Evolutionary conservation across 257 asterid genomes (phyloP).

Genomic region (Solanum chmielewskii): DNA sequence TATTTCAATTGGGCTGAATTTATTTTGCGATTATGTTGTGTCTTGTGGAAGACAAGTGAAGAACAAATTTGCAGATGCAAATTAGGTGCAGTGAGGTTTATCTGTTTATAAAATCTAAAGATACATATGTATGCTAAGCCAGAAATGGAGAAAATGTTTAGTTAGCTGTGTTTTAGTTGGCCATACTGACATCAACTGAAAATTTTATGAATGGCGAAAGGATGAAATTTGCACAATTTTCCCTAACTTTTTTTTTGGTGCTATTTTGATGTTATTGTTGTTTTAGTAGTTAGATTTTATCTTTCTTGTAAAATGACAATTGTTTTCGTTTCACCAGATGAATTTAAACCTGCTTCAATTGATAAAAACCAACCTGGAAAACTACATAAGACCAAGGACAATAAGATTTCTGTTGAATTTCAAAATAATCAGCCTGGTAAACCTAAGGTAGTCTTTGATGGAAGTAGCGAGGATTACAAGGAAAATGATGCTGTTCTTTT

Average conservation of each 20-base stretch:
- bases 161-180: neutral
- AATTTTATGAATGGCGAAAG: neutral
- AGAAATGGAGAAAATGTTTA: neutral
- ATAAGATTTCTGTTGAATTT: slow-evolving; percentile 77
- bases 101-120: neutral
- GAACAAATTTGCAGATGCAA: neutral
- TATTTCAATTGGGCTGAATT: neutral
- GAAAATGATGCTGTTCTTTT: slow-evolving; percentile 87
- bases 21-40: neutral
- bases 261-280: neutral
- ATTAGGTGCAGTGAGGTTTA: neutral
- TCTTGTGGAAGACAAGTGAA: neutral
- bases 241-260: neutral
- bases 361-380: slow-evolving; percentile 83
- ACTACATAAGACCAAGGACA: slow-evolving; percentile 81
- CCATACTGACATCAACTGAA: neutral
- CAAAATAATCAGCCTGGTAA: slow-evolving; percentile 82
- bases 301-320: neutral
- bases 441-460: slow-evolving; percentile 82
- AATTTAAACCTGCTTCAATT: slow-evolving; percentile 95
- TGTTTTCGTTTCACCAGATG: slow-evolving; percentile 34
- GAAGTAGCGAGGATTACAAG: slow-evolving; percentile 88
- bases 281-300: neutral
- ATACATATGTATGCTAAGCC: neutral
- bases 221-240: neutral